A percentile compares a stretch with the other conserved stretches of the same genome.
These are phyloP conservation scores for Jackrogersella minutella DNA, from an alignment of 495 filamentous ascomycete genomes.

Conservation along the genomic window DNA sequence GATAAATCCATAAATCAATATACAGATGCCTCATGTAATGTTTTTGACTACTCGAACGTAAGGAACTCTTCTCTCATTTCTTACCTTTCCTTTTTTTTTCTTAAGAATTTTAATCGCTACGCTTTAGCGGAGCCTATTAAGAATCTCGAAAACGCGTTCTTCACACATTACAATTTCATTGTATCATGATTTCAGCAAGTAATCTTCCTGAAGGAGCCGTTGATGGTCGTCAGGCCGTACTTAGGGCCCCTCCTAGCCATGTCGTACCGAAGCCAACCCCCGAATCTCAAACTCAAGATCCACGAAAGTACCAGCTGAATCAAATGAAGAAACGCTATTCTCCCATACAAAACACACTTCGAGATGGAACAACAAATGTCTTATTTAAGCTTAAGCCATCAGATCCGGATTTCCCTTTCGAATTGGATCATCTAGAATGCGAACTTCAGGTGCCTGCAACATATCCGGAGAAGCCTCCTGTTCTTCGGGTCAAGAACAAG, in stretches of 20 bases:
- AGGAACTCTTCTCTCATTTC: background rate
- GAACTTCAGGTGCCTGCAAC: conserved; percentile 69
- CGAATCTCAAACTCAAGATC: conserved; percentile 69
- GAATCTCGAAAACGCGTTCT: no score
- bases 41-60: background rate
- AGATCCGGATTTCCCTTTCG: conserved; percentile 89
- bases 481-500: conserved; percentile 72
- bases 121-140: background rate
- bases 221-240: conserved; percentile 51
- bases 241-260: conserved; percentile 51
- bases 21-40: conserved; percentile 17
- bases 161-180: background rate
- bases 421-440: conserved; percentile 75
- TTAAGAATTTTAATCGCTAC: background rate
- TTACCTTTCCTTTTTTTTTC: background rate
- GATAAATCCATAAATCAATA: conserved; percentile 26
- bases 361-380: conserved; percentile 62
- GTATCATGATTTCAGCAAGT: conserved; percentile 41
- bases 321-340: conserved; percentile 78
- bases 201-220: conserved; percentile 32
- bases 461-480: conserved; percentile 68
- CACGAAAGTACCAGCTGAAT: conserved; percentile 76
- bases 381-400: conserved; percentile 74
- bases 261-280: conserved; percentile 72
- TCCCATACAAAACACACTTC: conserved; percentile 63